Base-by-base conservation (phyloP, 495 filamentous ascomycete genomes). In the Penicillium cosmopolitanum region DNA sequence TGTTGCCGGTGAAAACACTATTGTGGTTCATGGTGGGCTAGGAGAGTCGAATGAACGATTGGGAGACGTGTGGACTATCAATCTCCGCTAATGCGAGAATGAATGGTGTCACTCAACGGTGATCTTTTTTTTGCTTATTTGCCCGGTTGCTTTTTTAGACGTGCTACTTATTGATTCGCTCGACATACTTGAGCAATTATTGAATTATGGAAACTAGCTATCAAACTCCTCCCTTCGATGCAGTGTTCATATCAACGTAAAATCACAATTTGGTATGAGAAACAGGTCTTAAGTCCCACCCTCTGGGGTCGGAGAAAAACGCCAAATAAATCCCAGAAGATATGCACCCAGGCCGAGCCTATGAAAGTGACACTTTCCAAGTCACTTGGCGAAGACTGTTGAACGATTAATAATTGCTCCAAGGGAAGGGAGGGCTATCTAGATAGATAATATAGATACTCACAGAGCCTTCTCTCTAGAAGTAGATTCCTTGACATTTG, bases 401-500 rank as follows among this genome's bases (percentile, higher is more conserved):
- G 36, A 38, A n/a, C 36, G 15, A 38, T 38, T 38, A 38, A 9
- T 9, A 31, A 38, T 38, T 38, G 36, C 12, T 4, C 36, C 36
- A 0, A 12, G 11, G 36, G 5, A 38, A 38, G 11, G 5, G 15
- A 13, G 36, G 0, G 31, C 16, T 12, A 25, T 43, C 36, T 4
- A 2, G 34, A 13, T 36, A 36, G 23, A 23, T 3, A 23, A 23
- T 4, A 13, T 13, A 38, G 21, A 47, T 3, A 61, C 58, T 56
- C 25, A 61, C 58, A 61, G 44, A 34, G 58, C 58, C 51, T 61
- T 61, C 16, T 61, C 58, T n/a, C 44, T 51, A 34, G 12, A 42
- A 7, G 36, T 61, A 9, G 58, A 56, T n/a, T 61, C 58, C 13
- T 51, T 51, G 12, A 31, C 91, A 78, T 96, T 97, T 83, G 98